Percentiles rank a stretch among this genome's conserved stretches.
These are phyloP conservation scores for Ramichloridium luteum DNA, from an alignment of 2,329 filamentous ascomycete species.

Conservation along the genomic window DNA sequence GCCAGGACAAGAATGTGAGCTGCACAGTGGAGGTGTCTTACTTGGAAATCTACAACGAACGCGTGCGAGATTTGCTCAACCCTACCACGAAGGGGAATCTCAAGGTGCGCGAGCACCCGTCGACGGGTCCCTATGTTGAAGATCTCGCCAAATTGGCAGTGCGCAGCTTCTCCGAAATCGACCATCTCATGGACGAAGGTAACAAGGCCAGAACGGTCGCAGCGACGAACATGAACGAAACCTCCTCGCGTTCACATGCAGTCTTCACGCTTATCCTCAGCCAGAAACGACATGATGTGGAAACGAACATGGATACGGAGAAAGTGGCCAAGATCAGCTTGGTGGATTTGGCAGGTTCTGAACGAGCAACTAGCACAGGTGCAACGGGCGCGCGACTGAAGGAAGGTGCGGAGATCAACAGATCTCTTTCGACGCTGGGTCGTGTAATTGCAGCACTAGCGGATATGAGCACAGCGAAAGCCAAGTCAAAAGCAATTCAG, in stretches of 20 bases:
- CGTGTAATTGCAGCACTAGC: conserved; percentile 94
- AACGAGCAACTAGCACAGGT: conserved; percentile 91
- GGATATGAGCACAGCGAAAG: conserved; percentile 74
- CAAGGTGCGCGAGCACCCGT: conserved; percentile 94
- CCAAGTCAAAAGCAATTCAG: conserved; percentile 65
- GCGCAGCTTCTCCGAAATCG: conserved; percentile 85
- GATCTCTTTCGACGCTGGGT: conserved; percentile 87
- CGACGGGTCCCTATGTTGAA: conserved; percentile 94
- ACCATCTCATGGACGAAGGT: conserved; percentile 96
- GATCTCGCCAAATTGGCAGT: conserved; percentile 93
- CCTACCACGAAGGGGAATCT: conserved; percentile 91
- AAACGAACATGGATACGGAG: conserved; percentile 94
- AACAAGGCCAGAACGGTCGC: conserved; percentile 98
- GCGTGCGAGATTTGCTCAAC: conserved; percentile 89
- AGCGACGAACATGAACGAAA: conserved; percentile 99
- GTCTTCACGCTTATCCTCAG: conserved; percentile 95
- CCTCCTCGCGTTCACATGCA: conserved; percentile 92
- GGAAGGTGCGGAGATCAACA: conserved; percentile 96
- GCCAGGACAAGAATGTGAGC: conserved; percentile 60
- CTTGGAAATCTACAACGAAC: conserved; percentile 97
- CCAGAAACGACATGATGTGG: conserved; percentile 79
- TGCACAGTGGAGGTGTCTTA: conserved; percentile 98
- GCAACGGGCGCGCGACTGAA: conserved; percentile 91
- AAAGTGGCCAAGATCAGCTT: conserved; percentile 97
- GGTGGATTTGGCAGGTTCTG: conserved; percentile 94